phyloP scores from a whole-genome alignment of 202 grass and related monocot genomes.

The Panicum hallii region DNA sequence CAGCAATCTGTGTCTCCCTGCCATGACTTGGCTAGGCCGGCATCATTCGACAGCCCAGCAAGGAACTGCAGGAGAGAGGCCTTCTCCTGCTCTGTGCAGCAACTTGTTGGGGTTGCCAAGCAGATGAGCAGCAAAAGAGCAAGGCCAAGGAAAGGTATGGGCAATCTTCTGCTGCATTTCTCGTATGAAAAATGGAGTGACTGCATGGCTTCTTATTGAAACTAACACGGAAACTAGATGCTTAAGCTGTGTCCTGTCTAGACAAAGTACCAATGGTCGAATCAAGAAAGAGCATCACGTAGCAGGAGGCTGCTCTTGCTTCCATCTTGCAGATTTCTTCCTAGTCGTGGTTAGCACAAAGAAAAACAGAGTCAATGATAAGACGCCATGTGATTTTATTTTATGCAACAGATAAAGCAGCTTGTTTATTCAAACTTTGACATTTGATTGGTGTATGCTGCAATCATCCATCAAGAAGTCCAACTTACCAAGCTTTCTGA shows the following conservation, averaged over 20 bases:
- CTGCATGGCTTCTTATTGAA: slow-evolving; percentile 12
- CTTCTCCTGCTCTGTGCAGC: slow-evolving; percentile 62
- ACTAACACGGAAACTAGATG: background rate
- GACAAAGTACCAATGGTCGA: background rate
- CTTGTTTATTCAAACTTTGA: slow-evolving; percentile 21
- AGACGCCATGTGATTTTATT: slow-evolving; percentile 7
- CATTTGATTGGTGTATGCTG: background rate
- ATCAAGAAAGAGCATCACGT: background rate
- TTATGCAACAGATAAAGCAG: background rate
- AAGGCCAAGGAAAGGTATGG: background rate
- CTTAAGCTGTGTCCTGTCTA: background rate
- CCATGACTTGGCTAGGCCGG: slow-evolving; percentile 1
- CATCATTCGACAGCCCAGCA: background rate
- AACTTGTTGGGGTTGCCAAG: slow-evolving; percentile 21
- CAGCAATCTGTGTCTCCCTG: slow-evolving; percentile 46
- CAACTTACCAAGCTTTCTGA: slow-evolving; percentile 1
- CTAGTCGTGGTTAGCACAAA: background rate
- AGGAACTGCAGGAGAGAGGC: slow-evolving; percentile 61
- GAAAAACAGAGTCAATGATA: background rate
- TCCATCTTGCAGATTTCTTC: background rate
- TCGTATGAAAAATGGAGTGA: slow-evolving; percentile 41
- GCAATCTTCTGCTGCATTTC: slow-evolving; percentile 1
- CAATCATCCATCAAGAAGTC: slow-evolving; percentile 29
- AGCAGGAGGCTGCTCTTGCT: background rate
- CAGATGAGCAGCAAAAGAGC: slow-evolving; percentile 32